Percentiles rank a stretch among this genome's conserved stretches.
phyloP scores from a whole-genome alignment of 768 basidiomycete genomes.

The Gyrodon lividus region DNA sequence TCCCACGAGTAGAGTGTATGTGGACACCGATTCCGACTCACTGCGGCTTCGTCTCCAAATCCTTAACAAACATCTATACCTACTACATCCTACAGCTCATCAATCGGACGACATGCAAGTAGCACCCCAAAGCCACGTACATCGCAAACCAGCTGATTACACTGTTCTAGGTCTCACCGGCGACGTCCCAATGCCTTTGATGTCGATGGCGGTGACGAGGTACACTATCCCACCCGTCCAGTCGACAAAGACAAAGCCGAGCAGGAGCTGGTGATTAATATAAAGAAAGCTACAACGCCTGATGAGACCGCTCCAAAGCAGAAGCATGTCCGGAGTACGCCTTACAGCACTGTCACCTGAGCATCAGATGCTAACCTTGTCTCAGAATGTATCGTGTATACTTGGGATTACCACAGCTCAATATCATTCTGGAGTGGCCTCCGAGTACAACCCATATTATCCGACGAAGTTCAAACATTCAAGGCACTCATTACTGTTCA shows the following conservation, averaged over 20 bases:
- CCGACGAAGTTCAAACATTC: conserved; percentile 98
- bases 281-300: conserved; percentile 96
- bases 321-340: conserved; percentile 97
- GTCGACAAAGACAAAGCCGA: conserved; percentile 99
- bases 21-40: too few species aligned
- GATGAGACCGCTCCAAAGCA: conserved; percentile 98
- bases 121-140: neutral
- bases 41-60: neutral
- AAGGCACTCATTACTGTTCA: conserved; percentile 97
- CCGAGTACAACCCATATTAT: conserved; percentile 92
- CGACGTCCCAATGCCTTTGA: conserved; percentile 49
- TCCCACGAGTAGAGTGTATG: conserved; percentile 29
- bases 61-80: neutral
- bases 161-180: conserved; percentile 30
- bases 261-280: conserved; percentile 87
- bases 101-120: conserved; percentile 26
- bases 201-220: conserved; percentile 67
- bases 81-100: conserved; percentile 2
- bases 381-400: conserved; percentile 95
- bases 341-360: conserved; percentile 10
- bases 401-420: conserved; percentile 98
- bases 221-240: conserved; percentile 94
- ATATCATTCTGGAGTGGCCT: conserved; percentile 98
- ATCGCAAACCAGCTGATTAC: conserved; percentile 9
- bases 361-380: conserved; percentile 12